Conservation (phyloP, 2,329 filamentous ascomycete species). For the Hypoxylon sp. region DNA sequence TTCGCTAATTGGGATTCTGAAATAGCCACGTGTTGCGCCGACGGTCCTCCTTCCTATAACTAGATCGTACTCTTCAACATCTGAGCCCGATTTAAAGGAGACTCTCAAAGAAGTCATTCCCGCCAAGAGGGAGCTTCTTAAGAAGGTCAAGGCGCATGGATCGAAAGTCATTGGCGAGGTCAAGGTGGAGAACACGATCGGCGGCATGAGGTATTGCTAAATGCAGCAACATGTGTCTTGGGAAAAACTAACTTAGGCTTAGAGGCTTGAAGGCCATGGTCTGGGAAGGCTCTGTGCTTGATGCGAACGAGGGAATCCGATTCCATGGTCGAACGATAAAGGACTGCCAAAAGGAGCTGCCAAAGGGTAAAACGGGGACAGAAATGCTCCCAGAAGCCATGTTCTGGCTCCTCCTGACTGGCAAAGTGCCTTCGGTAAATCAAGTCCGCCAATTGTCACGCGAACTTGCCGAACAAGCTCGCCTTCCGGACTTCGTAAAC, state of each 20-base stretch:
- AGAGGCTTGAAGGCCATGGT: constrained; percentile 94
- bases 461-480: constrained; percentile 88
- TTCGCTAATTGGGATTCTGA: constrained; percentile 6
- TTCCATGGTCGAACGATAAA: constrained; percentile 99
- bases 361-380: constrained; percentile 91
- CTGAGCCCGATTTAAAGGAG: constrained; percentile 91
- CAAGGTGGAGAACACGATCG: constrained; percentile 93
- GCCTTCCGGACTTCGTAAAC: constrained; percentile 85
- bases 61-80: constrained; percentile 78
- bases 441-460: constrained; percentile 88
- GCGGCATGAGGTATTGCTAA: constrained; percentile 81
- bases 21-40: constrained; percentile 53
- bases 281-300: constrained; percentile 97
- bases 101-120: constrained; percentile 88
- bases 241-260: constrained; percentile 45
- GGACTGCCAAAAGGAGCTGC: constrained; percentile 93
- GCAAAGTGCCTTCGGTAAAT: constrained; percentile 84
- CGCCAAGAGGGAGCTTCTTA: constrained; percentile 91
- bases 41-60: constrained; percentile 53
- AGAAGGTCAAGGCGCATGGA: constrained; percentile 90
- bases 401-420: constrained; percentile 99
- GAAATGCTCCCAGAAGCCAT: constrained; percentile 99
- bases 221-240: constrained; percentile 47
- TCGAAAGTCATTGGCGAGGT: constrained; percentile 90
- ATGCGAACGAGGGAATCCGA: constrained; percentile 96